Evolutionary conservation across 495 filamentous ascomycete genomes (phyloP).

Genomic region (Margaritispora aquatica): DNA sequence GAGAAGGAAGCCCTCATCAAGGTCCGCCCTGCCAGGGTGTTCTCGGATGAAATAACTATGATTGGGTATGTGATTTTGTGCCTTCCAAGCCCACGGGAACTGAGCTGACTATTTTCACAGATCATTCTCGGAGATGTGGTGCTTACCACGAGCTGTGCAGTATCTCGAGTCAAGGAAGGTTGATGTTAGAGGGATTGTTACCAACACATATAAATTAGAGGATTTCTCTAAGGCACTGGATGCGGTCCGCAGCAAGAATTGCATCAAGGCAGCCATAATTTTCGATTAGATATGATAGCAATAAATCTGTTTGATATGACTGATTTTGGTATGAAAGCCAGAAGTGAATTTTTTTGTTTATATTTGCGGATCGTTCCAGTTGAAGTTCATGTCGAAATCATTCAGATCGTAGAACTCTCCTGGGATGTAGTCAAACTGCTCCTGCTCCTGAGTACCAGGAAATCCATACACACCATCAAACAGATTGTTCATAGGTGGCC

Average conservation of each 20-base stretch:
- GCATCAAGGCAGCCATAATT: constrained; percentile 13
- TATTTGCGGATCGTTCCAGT: not conserved
- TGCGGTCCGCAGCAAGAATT: constrained; percentile 11
- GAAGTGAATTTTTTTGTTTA: constrained; percentile 1
- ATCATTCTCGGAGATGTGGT: constrained; percentile 14
- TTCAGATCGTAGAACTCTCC: constrained; percentile 7
- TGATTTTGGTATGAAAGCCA: too few species aligned
- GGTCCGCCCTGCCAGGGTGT: not conserved
- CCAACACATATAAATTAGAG: constrained; percentile 7
- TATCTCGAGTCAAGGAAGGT: constrained; percentile 11
- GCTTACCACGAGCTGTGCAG: constrained; percentile 8
- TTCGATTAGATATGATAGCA: constrained; percentile 3
- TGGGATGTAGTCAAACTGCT: constrained; percentile 13
- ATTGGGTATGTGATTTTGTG: not conserved
- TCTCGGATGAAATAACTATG: constrained; percentile 9
- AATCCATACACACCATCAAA: constrained; percentile 14
- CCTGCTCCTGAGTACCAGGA: constrained; percentile 9
- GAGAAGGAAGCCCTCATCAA: constrained; percentile 8
- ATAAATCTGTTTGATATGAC: not conserved
- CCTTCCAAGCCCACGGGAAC: not conserved
- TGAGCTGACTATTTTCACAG: not conserved
- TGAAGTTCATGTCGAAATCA: constrained; percentile 7
- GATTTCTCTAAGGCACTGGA: constrained; percentile 7
- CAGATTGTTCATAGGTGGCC: constrained; percentile 4
- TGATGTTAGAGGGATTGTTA: constrained; percentile 7